Conservation (phyloP, 164 flowering plant genomes). For the Tetracentron sinense region DNA sequence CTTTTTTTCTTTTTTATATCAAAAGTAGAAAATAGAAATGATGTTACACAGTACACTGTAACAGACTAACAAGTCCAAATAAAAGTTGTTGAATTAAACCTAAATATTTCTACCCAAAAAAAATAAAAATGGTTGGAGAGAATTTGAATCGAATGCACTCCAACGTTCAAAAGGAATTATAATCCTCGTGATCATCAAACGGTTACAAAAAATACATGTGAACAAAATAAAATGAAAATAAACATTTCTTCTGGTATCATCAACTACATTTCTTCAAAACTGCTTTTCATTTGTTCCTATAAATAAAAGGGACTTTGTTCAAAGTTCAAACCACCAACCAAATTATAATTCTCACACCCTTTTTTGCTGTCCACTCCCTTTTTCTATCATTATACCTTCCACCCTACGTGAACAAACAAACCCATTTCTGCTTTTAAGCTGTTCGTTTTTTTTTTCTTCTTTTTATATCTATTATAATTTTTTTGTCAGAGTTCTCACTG, state of each 20-base stretch:
- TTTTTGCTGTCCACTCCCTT: conserved; percentile 13
- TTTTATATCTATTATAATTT: conserved; percentile 9
- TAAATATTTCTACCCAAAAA: too few species aligned
- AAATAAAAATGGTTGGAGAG: not conserved
- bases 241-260: too few species aligned
- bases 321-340: conserved; percentile 16
- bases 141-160: conserved; percentile 49
- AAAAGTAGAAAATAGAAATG: too few species aligned
- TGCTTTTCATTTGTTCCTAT: conserved; percentile 18
- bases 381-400: conserved; percentile 60
- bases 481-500: not conserved
- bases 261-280: not conserved
- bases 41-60: too few species aligned
- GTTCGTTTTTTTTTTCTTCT: conserved; percentile 16
- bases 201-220: conserved; percentile 54
- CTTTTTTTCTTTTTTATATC: conserved; percentile 17
- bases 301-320: conserved; percentile 25
- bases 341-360: conserved; percentile 11
- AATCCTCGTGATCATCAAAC: conserved; percentile 45
- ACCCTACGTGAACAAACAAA: conserved; percentile 46
- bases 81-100: too few species aligned
- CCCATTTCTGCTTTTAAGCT: conserved; percentile 11
- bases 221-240: conserved; percentile 18
- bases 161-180: conserved; percentile 45
- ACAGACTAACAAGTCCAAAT: too few species aligned